Conservation (phyloP, 208 protist genomes). For the Endotrypanum monterogeii region DNA sequence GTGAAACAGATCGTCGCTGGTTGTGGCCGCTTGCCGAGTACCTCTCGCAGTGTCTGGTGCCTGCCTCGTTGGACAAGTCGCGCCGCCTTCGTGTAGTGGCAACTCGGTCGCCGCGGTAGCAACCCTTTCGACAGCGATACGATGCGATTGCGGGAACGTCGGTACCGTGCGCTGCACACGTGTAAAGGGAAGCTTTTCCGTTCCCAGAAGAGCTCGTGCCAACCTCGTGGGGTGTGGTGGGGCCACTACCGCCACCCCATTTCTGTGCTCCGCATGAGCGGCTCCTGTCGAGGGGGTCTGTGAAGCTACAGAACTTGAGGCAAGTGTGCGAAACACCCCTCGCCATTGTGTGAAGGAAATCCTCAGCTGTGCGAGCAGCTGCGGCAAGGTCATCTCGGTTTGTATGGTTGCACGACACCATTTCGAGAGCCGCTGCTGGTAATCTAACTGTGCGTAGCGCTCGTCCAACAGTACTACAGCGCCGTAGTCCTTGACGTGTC, state of each 20-base stretch:
- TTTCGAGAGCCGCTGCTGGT: constrained; percentile 43
- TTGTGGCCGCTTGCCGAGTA: not conserved
- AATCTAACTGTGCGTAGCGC: constrained; percentile 55
- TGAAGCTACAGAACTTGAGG: not conserved
- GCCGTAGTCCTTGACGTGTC: constrained; percentile 94
- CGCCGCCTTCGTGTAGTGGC: not conserved
- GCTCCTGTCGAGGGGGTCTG: not conserved
- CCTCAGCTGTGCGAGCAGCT: constrained; percentile 15
- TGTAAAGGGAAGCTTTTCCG: constrained; percentile 29
- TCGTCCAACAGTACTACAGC: constrained; percentile 94
- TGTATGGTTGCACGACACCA: constrained; percentile 59
- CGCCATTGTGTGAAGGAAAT: constrained; percentile 19
- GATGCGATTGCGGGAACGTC: not conserved
- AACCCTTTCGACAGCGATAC: not conserved
- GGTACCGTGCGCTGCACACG: constrained; percentile 13
- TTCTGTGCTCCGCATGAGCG: not conserved
- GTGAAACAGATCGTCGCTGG: constrained; percentile 6
- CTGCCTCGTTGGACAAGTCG: not conserved
- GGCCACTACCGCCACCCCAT: not conserved
- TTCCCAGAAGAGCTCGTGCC: constrained; percentile 11
- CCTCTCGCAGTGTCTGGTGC: not conserved
- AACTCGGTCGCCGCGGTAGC: not conserved
- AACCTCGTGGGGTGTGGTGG: not conserved
- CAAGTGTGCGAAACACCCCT: constrained; percentile 1
- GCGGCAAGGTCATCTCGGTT: constrained; percentile 26